Evolutionary conservation across 352 stramenopile genomes (phyloP).

Genomic region (Phytophthora chlamydospora): DNA sequence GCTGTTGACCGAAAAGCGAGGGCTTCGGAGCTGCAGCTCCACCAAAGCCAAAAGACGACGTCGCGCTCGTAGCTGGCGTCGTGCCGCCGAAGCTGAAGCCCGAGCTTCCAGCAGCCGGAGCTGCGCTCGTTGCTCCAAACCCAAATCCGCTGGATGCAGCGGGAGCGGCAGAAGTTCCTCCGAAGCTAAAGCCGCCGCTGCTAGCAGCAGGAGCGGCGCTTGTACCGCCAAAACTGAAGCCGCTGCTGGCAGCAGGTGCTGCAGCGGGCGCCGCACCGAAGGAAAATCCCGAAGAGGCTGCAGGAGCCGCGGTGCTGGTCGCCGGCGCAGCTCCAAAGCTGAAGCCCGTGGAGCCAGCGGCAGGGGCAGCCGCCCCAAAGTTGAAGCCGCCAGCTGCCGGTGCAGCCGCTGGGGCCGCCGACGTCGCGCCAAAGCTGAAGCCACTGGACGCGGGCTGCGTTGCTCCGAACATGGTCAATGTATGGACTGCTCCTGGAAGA

Average conservation of each 20-base stretch:
- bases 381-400: conserved; percentile 35
- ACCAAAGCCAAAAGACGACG: conserved; percentile 45
- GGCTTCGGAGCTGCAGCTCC: conserved; percentile 43
- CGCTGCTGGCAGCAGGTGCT: conserved; percentile 28
- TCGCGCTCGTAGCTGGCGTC: conserved; percentile 25
- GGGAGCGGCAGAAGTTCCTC: conserved; percentile 16
- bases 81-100: conserved; percentile 35
- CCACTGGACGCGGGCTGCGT: conserved; percentile 26
- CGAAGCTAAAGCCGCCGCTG: conserved; percentile 34
- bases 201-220: conserved; percentile 31
- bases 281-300: conserved; percentile 47
- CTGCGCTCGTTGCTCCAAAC: conserved; percentile 29
- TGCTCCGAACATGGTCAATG: conserved; percentile 51
- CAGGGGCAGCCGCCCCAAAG: conserved; percentile 31
- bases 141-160: conserved; percentile 35
- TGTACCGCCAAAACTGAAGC: conserved; percentile 49
- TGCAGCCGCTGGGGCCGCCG: conserved; percentile 20
- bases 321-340: conserved; percentile 35
- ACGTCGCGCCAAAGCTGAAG: conserved; percentile 39
- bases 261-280: conserved; percentile 51
- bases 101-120: conserved; percentile 14
- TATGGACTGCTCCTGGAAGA: conserved; percentile 20
- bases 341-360: conserved; percentile 40
- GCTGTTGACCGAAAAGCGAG: conserved; percentile 54
- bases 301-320: conserved; percentile 18